These are phyloP conservation scores for Fusarium sublunatum DNA, from an alignment of 2,329 filamentous ascomycete species.

Conservation along the genomic window DNA sequence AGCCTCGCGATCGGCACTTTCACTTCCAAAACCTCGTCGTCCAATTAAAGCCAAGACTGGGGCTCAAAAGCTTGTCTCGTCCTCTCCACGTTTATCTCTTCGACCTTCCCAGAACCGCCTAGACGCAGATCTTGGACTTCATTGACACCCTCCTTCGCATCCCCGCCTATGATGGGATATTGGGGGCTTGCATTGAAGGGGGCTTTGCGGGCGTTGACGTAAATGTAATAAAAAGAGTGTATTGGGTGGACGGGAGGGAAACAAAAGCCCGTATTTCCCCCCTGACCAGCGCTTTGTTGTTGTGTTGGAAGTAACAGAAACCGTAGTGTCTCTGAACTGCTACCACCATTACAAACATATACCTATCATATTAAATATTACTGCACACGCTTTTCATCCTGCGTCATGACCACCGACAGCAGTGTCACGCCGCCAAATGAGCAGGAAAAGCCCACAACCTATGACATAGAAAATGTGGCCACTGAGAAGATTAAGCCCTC, in stretches of 20 bases:
- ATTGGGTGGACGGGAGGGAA: constrained; percentile 4
- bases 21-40: neutral
- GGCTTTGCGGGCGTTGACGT: constrained; percentile 20
- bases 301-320: neutral
- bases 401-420: constrained; percentile 32
- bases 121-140: constrained; percentile 28
- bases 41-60: constrained; percentile 30
- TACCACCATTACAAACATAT: neutral
- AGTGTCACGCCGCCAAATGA: constrained; percentile 30
- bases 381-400: neutral
- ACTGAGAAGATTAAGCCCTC: constrained; percentile 4
- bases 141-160: constrained; percentile 1
- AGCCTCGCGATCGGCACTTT: constrained; percentile 26
- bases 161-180: constrained; percentile 28
- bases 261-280: constrained; percentile 17
- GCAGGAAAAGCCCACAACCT: constrained; percentile 25
- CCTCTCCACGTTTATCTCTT: constrained; percentile 20
- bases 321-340: neutral
- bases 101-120: constrained; percentile 37
- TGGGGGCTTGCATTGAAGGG: neutral
- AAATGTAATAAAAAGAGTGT: neutral
- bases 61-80: constrained; percentile 17
- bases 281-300: neutral
- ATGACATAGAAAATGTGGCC: constrained; percentile 32
- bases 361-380: no score